These are phyloP conservation scores for Rosa hybrid DNA, from an alignment of 331 rosid species.

Conservation along the genomic window DNA sequence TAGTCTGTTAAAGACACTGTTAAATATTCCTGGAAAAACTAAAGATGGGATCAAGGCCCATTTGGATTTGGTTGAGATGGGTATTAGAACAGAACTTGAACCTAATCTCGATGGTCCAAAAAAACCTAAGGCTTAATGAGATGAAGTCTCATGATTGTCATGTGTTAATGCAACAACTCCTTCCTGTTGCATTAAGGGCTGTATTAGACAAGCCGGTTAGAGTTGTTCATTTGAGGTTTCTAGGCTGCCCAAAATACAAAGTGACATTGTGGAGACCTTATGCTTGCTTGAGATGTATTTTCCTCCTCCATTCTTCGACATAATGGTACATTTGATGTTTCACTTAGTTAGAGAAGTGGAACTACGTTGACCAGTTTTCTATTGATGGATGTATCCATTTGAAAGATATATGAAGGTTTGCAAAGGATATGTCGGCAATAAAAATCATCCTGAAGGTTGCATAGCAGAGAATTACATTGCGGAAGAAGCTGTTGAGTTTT, in stretches of 20 bases:
- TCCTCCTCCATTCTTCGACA: not conserved
- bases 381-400: not conserved
- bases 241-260: too few species aligned
- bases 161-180: not conserved
- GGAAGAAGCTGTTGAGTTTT: not conserved
- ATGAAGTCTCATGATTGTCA: not conserved
- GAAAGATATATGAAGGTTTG: not conserved
- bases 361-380: constrained; percentile 1
- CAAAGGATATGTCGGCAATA: not conserved
- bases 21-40: not conserved
- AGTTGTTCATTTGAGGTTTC: not conserved
- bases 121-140: not conserved
- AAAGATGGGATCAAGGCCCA: not conserved
- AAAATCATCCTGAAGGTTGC: not conserved
- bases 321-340: not conserved
- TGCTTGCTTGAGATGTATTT: constrained; percentile 6
- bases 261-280: not conserved
- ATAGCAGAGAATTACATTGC: not conserved
- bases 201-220: not conserved
- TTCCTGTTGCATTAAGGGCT: not conserved
- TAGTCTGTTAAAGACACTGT: not conserved
- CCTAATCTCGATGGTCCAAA: not conserved
- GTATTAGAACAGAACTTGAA: not conserved
- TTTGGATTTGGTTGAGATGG: not conserved
- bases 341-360: not conserved